phyloP scores from a whole-genome alignment of 352 stramenopile genomes.

The Saprolegnia parasitica region DNA sequence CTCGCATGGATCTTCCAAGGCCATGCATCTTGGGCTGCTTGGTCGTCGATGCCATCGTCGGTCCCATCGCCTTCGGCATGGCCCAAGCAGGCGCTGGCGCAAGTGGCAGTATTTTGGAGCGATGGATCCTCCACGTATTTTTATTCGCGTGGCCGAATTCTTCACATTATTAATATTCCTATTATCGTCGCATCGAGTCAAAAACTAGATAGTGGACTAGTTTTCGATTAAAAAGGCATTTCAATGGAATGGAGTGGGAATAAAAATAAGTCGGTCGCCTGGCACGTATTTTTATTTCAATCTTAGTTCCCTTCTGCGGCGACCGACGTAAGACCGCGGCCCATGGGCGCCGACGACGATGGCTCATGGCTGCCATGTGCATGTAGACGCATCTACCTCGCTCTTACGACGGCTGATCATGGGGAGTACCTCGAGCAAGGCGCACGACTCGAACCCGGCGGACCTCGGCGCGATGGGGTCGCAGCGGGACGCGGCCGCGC shows the following conservation, averaged over 20 bases:
- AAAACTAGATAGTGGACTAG: background rate
- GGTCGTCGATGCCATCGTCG: no score
- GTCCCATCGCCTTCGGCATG: no score
- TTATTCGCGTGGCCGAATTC: no score
- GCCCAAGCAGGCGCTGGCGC: no score
- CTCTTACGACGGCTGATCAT: constrained; percentile 34
- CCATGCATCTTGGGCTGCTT: no score
- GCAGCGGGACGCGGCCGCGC: constrained; percentile 22
- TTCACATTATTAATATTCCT: background rate
- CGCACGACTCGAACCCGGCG: constrained; percentile 72
- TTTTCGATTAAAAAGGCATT: background rate
- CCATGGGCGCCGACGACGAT: no score
- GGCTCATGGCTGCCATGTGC: background rate
- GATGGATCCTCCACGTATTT: no score
- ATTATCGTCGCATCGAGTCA: no score
- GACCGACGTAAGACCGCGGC: background rate
- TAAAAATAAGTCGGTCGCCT: background rate
- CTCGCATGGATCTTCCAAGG: no score
- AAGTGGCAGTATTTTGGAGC: no score
- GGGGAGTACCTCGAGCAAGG: constrained; percentile 80
- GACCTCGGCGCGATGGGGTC: constrained; percentile 52
- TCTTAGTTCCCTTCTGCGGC: background rate
- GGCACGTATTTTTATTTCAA: background rate
- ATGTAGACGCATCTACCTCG: background rate
- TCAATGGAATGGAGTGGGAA: background rate